Evolutionary conservation across 2,329 filamentous ascomycete species (phyloP).

Genomic region (Calycina herbarum): DNA sequence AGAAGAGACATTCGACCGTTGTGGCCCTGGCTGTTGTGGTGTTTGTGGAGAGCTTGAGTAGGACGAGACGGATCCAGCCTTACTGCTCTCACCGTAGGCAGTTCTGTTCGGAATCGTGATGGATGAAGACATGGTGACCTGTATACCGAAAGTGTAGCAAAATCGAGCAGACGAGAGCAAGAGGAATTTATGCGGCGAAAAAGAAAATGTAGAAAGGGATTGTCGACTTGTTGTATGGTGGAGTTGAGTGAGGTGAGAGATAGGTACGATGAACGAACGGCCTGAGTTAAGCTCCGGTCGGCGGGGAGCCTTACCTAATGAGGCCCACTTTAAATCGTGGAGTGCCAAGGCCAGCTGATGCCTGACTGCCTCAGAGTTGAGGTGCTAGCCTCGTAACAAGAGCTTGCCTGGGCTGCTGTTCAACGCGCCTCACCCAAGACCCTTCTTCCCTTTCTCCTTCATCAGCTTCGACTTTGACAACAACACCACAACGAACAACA

Average conservation of each 20-base stretch:
- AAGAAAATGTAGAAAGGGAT: slow-evolving; percentile 4
- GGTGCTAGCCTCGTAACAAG: slow-evolving; percentile 5
- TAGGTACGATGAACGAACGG: slow-evolving; percentile 1
- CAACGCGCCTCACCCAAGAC: not conserved
- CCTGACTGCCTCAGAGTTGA: not conserved
- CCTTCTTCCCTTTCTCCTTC: not conserved
- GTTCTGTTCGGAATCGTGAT: slow-evolving; percentile 63
- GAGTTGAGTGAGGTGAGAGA: not conserved
- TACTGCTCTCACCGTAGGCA: slow-evolving; percentile 41
- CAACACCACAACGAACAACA: slow-evolving; percentile 9
- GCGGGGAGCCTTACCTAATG: not conserved
- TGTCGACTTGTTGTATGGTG: not conserved
- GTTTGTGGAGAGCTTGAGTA: slow-evolving; percentile 58
- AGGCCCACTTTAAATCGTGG: not conserved
- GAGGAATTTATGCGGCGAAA: slow-evolving; percentile 1
- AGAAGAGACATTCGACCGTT: slow-evolving; percentile 44
- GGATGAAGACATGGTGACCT: slow-evolving; percentile 57
- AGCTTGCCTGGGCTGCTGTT: slow-evolving; percentile 10
- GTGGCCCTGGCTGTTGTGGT: slow-evolving; percentile 45
- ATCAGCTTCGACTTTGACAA: slow-evolving; percentile 1
- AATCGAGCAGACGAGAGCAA: not conserved
- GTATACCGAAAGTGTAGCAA: not conserved
- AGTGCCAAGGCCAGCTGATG: not conserved
- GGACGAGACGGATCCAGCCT: slow-evolving; percentile 55
- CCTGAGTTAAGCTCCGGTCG: slow-evolving; percentile 11